These are phyloP conservation scores for Trametes maxima DNA, from an alignment of 768 basidiomycete species.

Conservation along the genomic window DNA sequence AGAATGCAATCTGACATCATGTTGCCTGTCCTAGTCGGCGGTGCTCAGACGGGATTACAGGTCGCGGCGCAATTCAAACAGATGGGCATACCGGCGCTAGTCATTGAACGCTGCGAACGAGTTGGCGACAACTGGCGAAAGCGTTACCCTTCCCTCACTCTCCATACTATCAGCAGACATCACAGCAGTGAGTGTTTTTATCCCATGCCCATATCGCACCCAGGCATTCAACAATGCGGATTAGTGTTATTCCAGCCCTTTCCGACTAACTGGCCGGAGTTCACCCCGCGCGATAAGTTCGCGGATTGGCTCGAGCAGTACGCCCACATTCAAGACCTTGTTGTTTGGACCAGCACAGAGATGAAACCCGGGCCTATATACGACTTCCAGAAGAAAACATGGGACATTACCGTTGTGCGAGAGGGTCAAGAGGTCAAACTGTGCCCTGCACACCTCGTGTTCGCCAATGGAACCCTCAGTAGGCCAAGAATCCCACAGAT, in stretches of 20 bases:
- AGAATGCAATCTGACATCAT: too few species aligned
- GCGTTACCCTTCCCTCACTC: slow-evolving; percentile 65
- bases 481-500: slow-evolving; percentile 47
- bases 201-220: slow-evolving; percentile 54
- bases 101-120: slow-evolving; percentile 64
- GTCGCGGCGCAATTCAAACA: slow-evolving; percentile 59
- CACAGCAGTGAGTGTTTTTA: slow-evolving; percentile 3
- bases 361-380: slow-evolving; percentile 19
- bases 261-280: slow-evolving; percentile 62
- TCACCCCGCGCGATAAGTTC: slow-evolving; percentile 58
- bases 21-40: slow-evolving; percentile 40
- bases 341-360: slow-evolving; percentile 54
- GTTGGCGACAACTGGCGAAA: slow-evolving; percentile 70
- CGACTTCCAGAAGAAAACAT: slow-evolving; percentile 28
- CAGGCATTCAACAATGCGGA: slow-evolving; percentile 29
- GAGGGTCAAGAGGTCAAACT: slow-evolving; percentile 39
- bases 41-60: slow-evolving; percentile 56
- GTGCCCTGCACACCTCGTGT: slow-evolving; percentile 39
- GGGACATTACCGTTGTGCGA: slow-evolving; percentile 31
- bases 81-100: slow-evolving; percentile 48
- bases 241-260: slow-evolving; percentile 40
- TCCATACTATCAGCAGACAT: slow-evolving; percentile 57
- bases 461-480: slow-evolving; percentile 47
- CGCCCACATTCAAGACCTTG: slow-evolving; percentile 59
- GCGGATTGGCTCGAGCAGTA: slow-evolving; percentile 72